phyloP scores from a whole-genome alignment of 352 stramenopile genomes.

The Phytophthora tubulina region DNA sequence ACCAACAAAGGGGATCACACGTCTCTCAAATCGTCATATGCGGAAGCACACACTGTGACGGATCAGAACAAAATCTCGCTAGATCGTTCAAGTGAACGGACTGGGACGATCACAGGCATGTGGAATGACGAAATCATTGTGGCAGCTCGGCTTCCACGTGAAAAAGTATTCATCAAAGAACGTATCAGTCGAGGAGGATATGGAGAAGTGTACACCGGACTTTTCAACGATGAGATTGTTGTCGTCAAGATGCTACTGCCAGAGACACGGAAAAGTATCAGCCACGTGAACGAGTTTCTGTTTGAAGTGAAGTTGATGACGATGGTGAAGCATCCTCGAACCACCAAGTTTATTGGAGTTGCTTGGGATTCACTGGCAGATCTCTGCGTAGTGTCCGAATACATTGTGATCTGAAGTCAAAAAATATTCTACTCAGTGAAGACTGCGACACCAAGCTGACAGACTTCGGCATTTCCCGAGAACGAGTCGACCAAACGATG shows the following conservation, averaged over 20 bases:
- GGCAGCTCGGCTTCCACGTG: constrained; percentile 45
- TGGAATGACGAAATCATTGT: constrained; percentile 48
- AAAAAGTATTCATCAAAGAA: constrained; percentile 40
- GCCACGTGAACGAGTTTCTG: constrained; percentile 59
- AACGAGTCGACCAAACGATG: constrained; percentile 31
- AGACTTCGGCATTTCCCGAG: constrained; percentile 29
- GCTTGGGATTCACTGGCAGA: constrained; percentile 30
- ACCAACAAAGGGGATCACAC: constrained; percentile 15
- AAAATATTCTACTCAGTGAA: constrained; percentile 21
- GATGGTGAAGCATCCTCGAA: constrained; percentile 47
- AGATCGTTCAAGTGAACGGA: constrained; percentile 9
- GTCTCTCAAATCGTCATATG: constrained; percentile 18
- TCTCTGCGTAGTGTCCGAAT: constrained; percentile 27
- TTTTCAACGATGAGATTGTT: constrained; percentile 41
- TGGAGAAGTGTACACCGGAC: constrained; percentile 46
- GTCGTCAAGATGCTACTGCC: constrained; percentile 48
- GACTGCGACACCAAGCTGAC: constrained; percentile 26
- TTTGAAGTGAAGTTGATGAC: constrained; percentile 63
- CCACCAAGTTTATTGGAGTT: constrained; percentile 29
- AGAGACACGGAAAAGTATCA: constrained; percentile 39
- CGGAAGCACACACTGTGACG: constrained; percentile 7
- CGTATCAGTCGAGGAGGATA: constrained; percentile 42
- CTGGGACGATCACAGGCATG: constrained; percentile 27
- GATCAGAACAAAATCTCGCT: constrained; percentile 6
- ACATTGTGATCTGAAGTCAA: constrained; percentile 32